phyloP scores from a whole-genome alignment of 78 protist species.

The Chrysochromulina tobinii region DNA sequence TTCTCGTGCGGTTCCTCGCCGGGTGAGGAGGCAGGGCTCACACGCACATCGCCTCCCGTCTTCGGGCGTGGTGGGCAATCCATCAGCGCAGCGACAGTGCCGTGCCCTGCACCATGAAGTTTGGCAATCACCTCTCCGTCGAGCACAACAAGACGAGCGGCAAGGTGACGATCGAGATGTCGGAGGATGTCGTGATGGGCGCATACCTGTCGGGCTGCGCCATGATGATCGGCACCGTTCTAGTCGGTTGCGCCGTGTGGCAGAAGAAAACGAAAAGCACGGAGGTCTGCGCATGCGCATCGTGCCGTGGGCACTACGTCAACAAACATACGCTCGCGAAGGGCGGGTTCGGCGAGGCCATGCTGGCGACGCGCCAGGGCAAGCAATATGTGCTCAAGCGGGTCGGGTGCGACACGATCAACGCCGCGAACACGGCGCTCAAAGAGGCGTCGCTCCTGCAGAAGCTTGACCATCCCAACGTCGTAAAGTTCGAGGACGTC shows the following conservation, averaged over 20 bases:
- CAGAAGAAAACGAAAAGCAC: not conserved
- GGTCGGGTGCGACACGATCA: not conserved
- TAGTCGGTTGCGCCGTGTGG: not conserved
- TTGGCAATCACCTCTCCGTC: too few species aligned
- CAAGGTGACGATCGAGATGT: not conserved
- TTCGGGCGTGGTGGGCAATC: too few species aligned
- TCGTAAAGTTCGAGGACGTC: not conserved
- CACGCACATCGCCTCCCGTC: too few species aligned
- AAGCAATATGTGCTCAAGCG: not conserved
- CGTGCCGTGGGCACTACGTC: not conserved
- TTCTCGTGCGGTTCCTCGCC: too few species aligned
- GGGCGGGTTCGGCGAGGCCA: conserved; percentile 2
- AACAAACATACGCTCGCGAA: not conserved
- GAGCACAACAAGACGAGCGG: too few species aligned
- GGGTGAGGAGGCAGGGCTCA: too few species aligned
- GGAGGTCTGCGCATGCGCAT: not conserved
- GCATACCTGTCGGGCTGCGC: conserved; percentile 2
- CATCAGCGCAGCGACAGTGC: too few species aligned
- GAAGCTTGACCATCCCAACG: not conserved
- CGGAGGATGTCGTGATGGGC: not conserved
- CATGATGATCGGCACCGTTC: not conserved
- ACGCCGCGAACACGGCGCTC: conserved; percentile 17
- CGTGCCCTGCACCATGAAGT: too few species aligned
- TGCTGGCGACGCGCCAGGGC: not conserved
- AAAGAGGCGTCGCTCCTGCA: not conserved